phyloP scores from a whole-genome alignment of 768 basidiomycete species.

The Trametes coccinea region DNA sequence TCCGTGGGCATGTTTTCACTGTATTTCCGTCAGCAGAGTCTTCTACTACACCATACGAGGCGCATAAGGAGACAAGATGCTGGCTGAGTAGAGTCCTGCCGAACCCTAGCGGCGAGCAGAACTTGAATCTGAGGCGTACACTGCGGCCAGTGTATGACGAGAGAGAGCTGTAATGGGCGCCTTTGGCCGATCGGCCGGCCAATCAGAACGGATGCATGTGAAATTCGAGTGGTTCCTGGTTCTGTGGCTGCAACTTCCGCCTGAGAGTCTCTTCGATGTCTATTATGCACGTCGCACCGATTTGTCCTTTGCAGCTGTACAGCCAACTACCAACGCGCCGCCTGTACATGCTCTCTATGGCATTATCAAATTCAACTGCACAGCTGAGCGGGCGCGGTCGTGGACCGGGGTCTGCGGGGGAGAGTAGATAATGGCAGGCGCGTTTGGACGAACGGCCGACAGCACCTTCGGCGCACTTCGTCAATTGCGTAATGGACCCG shows the following conservation, averaged over 20 bases:
- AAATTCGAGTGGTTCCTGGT: background rate
- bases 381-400: background rate
- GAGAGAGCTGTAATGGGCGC: background rate
- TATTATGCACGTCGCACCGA: background rate
- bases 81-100: no score
- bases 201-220: background rate
- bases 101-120: no score
- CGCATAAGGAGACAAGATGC: no score
- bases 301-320: conserved; percentile 1
- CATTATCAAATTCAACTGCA: background rate
- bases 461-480: conserved; percentile 3
- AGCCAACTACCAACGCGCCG: background rate
- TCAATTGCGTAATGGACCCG: conserved; percentile 16
- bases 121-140: no score
- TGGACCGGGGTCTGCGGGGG: background rate
- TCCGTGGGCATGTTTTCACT: no score
- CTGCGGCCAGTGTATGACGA: no score
- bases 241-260: background rate
- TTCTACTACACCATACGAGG: no score
- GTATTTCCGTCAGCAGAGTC: no score
- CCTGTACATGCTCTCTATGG: conserved; percentile 1
- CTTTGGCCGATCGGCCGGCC: background rate
- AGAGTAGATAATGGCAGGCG: conserved; percentile 3
- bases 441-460: conserved; percentile 5
- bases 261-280: no score